Percentiles rank a stretch among this genome's conserved stretches.
phyloP scores from a whole-genome alignment of 1,139 yeast species.

The Diutina rugosa region DNA sequence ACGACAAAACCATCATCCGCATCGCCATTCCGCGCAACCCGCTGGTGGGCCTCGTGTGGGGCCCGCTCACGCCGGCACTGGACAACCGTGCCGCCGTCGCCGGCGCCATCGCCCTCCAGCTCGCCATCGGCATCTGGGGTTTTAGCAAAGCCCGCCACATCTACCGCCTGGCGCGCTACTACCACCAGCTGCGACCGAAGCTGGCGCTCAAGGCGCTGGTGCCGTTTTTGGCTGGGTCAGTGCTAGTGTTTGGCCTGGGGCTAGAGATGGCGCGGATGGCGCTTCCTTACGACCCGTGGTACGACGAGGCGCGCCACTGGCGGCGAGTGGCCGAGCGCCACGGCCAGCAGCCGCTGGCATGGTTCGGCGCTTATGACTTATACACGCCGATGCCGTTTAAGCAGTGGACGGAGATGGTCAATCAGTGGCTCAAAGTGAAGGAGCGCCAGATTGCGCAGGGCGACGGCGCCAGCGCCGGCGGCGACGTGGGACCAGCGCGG shows the following conservation, averaged over 20 bases:
- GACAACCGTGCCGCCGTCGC: not conserved
- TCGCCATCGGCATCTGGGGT: not conserved
- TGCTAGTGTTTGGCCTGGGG: conserved; percentile 21
- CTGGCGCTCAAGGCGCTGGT: conserved; percentile 5
- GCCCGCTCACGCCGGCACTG: conserved; percentile 1
- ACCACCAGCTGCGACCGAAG: conserved; percentile 8
- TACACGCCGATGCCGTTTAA: conserved; percentile 38
- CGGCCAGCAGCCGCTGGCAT: conserved; percentile 33
- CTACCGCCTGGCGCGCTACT: not conserved
- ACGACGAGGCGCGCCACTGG: conserved; percentile 40
- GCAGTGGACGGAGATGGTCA: conserved; percentile 16
- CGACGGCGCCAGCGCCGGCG: not conserved
- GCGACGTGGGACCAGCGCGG: not conserved
- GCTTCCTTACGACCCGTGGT: conserved; percentile 53
- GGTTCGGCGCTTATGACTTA: conserved; percentile 49
- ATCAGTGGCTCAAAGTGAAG: conserved; percentile 4
- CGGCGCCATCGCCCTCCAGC: not conserved
- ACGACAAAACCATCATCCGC: not conserved
- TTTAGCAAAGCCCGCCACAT: not conserved
- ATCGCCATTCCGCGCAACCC: conserved; percentile 2
- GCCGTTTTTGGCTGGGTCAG: conserved; percentile 7
- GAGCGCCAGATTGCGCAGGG: conserved; percentile 4
- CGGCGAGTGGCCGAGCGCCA: conserved; percentile 28
- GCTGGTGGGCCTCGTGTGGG: conserved; percentile 2
- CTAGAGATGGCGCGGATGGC: conserved; percentile 36